Percentiles rank a stretch among this genome's conserved stretches.
Evolutionary conservation across 2,329 filamentous ascomycete genomes (phyloP).

Genomic region (Hypoxylon rubiginosum): DNA sequence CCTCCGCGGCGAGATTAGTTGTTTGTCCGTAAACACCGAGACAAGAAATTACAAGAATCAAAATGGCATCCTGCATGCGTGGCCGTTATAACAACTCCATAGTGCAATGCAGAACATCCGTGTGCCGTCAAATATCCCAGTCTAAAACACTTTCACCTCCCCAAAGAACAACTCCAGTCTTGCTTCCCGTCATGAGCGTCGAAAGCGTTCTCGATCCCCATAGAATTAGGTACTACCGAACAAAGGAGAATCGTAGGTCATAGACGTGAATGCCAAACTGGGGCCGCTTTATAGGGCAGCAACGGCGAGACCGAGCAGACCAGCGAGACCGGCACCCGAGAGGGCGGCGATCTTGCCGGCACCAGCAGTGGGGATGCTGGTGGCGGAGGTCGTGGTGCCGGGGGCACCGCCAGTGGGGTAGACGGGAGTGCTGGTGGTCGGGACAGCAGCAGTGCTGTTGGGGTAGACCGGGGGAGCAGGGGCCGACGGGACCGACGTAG

Average conservation of each 20-base stretch:
- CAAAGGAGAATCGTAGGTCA: conserved; percentile 58
- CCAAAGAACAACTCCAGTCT: conserved; percentile 48
- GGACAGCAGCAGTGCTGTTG: conserved; percentile 55
- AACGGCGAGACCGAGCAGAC: conserved; percentile 71
- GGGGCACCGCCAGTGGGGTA: conserved; percentile 52
- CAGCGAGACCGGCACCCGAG: conserved; percentile 71
- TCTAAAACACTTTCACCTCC: conserved; percentile 48
- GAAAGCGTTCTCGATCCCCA: conserved; percentile 53
- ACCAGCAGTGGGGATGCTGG: conserved; percentile 64
- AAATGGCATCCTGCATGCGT: conserved; percentile 54
- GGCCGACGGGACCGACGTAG: conserved; percentile 18
- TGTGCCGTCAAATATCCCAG: conserved; percentile 49
- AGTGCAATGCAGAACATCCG: conserved; percentile 55
- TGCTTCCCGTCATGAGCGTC: conserved; percentile 57
- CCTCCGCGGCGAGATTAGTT: conserved; percentile 51
- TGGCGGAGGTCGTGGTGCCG: conserved; percentile 48
- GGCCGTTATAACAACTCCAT: conserved; percentile 53
- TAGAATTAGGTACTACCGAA: conserved; percentile 58
- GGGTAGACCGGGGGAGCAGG: conserved; percentile 51
- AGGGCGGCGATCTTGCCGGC: conserved; percentile 69
- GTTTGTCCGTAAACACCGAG: conserved; percentile 53
- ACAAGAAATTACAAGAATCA: conserved; percentile 61
- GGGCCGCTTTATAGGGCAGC: conserved; percentile 67
- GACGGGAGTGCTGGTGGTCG: conserved; percentile 45
- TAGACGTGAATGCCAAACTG: conserved; percentile 50